A percentile compares a stretch with the other conserved stretches of the same genome.
Conservation (phyloP, 225 moss, liverwort and hornwort genomes). For the Climacium dendroides region DNA sequence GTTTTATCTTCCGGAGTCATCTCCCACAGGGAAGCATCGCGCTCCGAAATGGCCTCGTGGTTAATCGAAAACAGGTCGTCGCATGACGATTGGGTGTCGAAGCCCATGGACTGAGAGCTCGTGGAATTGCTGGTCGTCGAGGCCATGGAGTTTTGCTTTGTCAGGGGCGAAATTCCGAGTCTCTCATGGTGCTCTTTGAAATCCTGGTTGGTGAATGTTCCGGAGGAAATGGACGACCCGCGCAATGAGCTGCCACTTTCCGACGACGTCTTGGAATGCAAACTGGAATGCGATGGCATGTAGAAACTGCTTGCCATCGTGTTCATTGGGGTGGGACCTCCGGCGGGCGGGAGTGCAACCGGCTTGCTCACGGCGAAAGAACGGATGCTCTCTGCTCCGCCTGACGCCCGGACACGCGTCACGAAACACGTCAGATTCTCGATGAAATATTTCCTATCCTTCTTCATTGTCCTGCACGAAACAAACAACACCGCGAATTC, state of each 20-base stretch:
- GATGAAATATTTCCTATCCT: conserved; percentile 41
- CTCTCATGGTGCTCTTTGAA: conserved; percentile 7
- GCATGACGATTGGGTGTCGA: conserved; percentile 11
- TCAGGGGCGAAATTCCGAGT: background rate
- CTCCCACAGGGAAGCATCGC: conserved; percentile 6
- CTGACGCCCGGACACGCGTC: conserved; percentile 37
- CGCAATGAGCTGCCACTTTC: conserved; percentile 15
- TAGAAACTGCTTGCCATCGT: conserved; percentile 17
- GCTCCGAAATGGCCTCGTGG: conserved; percentile 18
- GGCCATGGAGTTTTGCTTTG: conserved; percentile 11
- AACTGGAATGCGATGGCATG: conserved; percentile 2
- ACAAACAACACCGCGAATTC: background rate
- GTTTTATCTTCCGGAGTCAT: background rate
- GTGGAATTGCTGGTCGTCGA: conserved; percentile 9
- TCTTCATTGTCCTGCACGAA: conserved; percentile 40
- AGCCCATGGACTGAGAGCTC: conserved; percentile 16
- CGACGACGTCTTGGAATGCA: conserved; percentile 16
- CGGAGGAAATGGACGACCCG: conserved; percentile 40
- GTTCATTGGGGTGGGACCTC: conserved; percentile 28
- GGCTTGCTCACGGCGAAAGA: conserved; percentile 43
- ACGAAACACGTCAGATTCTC: conserved; percentile 53
- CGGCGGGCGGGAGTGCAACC: conserved; percentile 11
- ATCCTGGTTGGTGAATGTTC: conserved; percentile 21
- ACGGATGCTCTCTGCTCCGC: conserved; percentile 44
- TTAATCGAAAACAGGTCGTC: conserved; percentile 34